Conservation (phyloP, 257 asterid genomes). For the Cordia subcordata region DNA sequence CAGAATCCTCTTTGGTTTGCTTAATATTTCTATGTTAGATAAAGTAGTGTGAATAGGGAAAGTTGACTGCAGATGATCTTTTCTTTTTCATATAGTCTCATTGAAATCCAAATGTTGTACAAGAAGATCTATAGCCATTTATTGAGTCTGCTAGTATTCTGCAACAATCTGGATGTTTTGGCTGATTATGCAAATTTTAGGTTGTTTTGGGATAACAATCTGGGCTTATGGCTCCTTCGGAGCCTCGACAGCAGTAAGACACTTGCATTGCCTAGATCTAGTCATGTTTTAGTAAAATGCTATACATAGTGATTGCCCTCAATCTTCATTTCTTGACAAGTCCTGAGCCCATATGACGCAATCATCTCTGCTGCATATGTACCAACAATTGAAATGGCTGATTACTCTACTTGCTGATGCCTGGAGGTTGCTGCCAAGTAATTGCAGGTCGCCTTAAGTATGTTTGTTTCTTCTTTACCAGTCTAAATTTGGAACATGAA, state of each 20-base stretch:
- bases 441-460: no score
- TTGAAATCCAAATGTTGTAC: neutral
- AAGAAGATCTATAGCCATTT: neutral
- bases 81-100: neutral
- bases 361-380: slow-evolving; percentile 75
- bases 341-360: slow-evolving; percentile 68
- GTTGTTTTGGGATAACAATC: slow-evolving; percentile 50
- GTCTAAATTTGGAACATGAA: no score
- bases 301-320: slow-evolving; percentile 4
- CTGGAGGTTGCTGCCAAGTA: no score
- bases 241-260: slow-evolving; percentile 58
- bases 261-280: slow-evolving; percentile 46
- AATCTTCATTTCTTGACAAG: no score
- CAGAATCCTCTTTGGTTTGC: neutral
- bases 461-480: neutral
- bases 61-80: neutral
- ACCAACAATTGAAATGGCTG: slow-evolving; percentile 84
- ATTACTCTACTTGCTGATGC: no score
- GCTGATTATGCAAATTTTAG: slow-evolving; percentile 59
- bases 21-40: neutral
- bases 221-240: slow-evolving; percentile 56
- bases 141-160: slow-evolving; percentile 32
- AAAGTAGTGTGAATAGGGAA: neutral
- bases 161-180: slow-evolving; percentile 58
- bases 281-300: neutral